These are phyloP conservation scores for Centaurea solstitialis DNA, from an alignment of 129 eudicot species.

Conservation along the genomic window DNA sequence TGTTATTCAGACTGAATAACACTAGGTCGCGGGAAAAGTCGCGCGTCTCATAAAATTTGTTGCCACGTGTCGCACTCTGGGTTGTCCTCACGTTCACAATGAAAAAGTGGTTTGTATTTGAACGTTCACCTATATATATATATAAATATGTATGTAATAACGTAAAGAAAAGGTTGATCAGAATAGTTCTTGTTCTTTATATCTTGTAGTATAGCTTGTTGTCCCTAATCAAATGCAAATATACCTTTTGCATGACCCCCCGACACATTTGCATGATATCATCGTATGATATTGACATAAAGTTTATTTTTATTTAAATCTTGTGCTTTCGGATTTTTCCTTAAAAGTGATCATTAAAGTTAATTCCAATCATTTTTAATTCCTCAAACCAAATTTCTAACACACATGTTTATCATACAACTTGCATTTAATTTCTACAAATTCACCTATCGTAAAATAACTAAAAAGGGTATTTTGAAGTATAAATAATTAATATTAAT, in stretches of 20 bases:
- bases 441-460: no score
- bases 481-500: no score
- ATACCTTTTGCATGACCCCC: slow-evolving; percentile 5
- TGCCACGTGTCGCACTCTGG: no score
- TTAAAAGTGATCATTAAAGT: not conserved
- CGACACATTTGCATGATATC: slow-evolving; percentile 21
- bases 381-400: not conserved
- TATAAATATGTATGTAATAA: not conserved
- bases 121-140: no score
- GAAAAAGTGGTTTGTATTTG: no score
- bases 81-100: no score
- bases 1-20: no score
- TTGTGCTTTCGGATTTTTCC: not conserved
- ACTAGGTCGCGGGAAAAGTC: no score
- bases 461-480: no score
- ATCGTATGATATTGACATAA: slow-evolving; percentile 17
- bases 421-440: no score
- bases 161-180: not conserved
- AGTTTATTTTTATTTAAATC: not conserved
- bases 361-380: not conserved
- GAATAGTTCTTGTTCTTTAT: not conserved
- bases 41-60: no score
- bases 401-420: not conserved
- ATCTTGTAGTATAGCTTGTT: slow-evolving; percentile 9
- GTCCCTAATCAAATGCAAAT: slow-evolving; percentile 9